Evolutionary conservation across 352 stramenopile genomes (phyloP).

Genomic region (Vaucheria bursata): DNA sequence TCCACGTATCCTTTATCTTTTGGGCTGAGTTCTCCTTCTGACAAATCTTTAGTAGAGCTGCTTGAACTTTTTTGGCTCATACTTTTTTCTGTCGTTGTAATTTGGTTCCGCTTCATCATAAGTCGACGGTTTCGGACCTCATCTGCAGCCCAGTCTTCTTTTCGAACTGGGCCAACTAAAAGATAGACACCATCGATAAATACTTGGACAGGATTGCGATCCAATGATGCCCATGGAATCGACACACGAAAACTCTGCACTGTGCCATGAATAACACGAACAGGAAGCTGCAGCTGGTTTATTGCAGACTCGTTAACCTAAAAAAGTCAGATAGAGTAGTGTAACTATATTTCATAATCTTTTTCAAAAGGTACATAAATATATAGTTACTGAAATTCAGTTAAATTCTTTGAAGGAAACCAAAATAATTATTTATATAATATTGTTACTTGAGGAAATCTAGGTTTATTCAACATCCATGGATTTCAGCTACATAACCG

Average conservation of each 20-base stretch:
- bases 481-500: too few species aligned
- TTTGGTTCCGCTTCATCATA: constrained; percentile 16
- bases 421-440: too few species aligned
- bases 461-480: too few species aligned
- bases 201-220: constrained; percentile 50
- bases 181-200: constrained; percentile 49
- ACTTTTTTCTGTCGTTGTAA: constrained; percentile 16
- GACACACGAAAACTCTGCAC: constrained; percentile 35
- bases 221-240: constrained; percentile 51
- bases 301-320: constrained; percentile 40
- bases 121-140: constrained; percentile 22
- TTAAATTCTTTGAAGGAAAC: too few species aligned
- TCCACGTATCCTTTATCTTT: constrained; percentile 46
- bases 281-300: constrained; percentile 42
- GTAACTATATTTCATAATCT: too few species aligned
- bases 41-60: not conserved
- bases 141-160: constrained; percentile 28
- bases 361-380: too few species aligned
- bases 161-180: constrained; percentile 32
- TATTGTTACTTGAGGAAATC: too few species aligned
- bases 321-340: too few species aligned
- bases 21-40: not conserved
- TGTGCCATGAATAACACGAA: constrained; percentile 32
- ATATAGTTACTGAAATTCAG: too few species aligned
- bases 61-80: not conserved